Evolutionary conservation across 352 stramenopile species (phyloP).

Genomic region (Phytopythium litorale): DNA sequence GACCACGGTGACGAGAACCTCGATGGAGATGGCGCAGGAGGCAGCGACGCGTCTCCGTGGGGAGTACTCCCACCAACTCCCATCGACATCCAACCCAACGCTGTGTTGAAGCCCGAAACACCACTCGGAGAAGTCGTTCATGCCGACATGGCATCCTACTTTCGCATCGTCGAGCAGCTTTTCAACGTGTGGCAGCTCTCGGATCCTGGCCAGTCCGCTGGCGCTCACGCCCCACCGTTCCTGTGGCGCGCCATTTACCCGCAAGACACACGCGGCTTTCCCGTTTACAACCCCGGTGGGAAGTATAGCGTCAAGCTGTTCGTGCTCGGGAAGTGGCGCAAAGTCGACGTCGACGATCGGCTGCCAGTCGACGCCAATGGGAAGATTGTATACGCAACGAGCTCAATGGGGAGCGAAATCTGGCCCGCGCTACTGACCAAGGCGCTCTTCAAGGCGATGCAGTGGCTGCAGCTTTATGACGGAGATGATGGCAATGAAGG

Average conservation of each 20-base stretch:
- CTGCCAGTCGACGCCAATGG: conserved; percentile 48
- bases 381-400: conserved; percentile 54
- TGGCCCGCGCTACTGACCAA: conserved; percentile 69
- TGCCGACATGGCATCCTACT: conserved; percentile 58
- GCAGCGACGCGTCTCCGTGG: conserved; percentile 42
- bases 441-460: conserved; percentile 62
- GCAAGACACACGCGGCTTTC: conserved; percentile 39
- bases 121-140: conserved; percentile 68
- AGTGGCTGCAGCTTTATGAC: conserved; percentile 29
- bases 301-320: conserved; percentile 78
- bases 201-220: background rate
- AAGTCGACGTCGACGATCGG: conserved; percentile 67
- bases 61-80: conserved; percentile 42
- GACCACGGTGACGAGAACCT: conserved; percentile 23
- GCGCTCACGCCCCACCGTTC: conserved; percentile 23
- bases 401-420: conserved; percentile 56
- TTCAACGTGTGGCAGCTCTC: conserved; percentile 17
- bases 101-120: conserved; percentile 46
- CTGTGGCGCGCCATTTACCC: conserved; percentile 76
- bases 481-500: background rate
- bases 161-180: conserved; percentile 63
- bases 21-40: conserved; percentile 5
- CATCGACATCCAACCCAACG: conserved; percentile 56
- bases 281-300: conserved; percentile 62
- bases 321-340: conserved; percentile 64